Evolutionary conservation across 140 eudicot species (phyloP).

Genomic region (Senecio squalidus): DNA sequence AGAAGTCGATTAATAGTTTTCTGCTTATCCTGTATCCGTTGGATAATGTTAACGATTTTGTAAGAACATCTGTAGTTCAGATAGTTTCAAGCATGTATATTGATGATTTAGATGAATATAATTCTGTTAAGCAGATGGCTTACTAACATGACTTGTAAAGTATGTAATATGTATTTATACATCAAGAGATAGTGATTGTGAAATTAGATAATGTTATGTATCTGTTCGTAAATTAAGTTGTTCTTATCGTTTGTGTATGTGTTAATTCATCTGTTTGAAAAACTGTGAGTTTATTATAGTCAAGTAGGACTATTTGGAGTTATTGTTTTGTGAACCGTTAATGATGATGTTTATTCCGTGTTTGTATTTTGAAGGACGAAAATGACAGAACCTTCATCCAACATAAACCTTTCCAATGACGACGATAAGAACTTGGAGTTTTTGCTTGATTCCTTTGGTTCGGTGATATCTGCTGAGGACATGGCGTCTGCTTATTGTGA

Average conservation of each 20-base stretch:
- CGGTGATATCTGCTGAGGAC: slow-evolving; percentile 51
- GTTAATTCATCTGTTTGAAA: neutral
- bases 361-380: slow-evolving; percentile 42
- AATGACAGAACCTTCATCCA: slow-evolving; percentile 31
- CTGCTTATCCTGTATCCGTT: neutral
- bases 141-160: neutral
- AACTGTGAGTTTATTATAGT: neutral
- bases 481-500: slow-evolving; percentile 66
- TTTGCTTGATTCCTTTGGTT: slow-evolving; percentile 62
- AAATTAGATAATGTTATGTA: neutral
- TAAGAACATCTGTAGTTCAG: neutral
- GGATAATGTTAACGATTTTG: neutral
- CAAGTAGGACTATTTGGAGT: neutral
- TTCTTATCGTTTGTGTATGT: neutral
- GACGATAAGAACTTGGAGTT: slow-evolving; percentile 48
- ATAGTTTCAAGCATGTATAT: neutral
- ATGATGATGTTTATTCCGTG: slow-evolving; percentile 11
- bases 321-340: neutral
- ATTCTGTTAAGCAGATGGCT: neutral
- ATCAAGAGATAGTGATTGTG: neutral
- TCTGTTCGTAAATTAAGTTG: neutral
- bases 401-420: slow-evolving; percentile 25
- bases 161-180: neutral
- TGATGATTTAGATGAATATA: slow-evolving; percentile 1
- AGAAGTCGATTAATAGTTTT: neutral